These are phyloP conservation scores for Xanthoceras sorbifolium DNA, from an alignment of 345 rosid genomes.

Conservation along the genomic window DNA sequence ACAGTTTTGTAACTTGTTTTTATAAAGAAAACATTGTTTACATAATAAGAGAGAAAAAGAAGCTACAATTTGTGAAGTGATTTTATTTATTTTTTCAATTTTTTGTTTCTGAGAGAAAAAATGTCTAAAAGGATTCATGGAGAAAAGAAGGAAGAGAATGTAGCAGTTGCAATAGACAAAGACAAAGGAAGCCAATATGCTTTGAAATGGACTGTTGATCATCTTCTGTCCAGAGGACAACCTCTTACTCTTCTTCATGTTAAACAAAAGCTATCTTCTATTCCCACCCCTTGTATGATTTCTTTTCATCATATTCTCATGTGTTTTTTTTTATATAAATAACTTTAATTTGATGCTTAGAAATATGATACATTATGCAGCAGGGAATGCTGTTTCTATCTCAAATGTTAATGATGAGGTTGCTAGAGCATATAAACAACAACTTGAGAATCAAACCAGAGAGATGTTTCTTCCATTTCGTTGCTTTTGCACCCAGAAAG, in stretches of 20 bases:
- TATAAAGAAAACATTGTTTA: not conserved
- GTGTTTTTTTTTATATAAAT: not conserved
- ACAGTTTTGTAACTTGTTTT: too few relatives aligned
- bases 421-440: conserved; percentile 29
- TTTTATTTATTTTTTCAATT: too few relatives aligned
- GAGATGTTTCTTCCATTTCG: conserved; percentile 85
- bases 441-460: conserved; percentile 37
- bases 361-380: conserved; percentile 29
- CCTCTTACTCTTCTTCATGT: conserved; percentile 71
- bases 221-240: conserved; percentile 60
- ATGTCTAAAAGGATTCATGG: conserved; percentile 13
- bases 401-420: conserved; percentile 31
- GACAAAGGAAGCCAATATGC: conserved; percentile 83
- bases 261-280: conserved; percentile 40
- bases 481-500: conserved; percentile 78
- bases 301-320: too few relatives aligned
- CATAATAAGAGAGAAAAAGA: not conserved
- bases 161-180: conserved; percentile 70
- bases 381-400: conserved; percentile 33
- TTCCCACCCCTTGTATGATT: conserved; percentile 38
- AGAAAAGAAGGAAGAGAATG: conserved; percentile 31
- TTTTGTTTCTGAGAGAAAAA: not conserved
- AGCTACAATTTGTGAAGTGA: not conserved
- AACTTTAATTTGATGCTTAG: not conserved
- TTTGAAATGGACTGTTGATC: conserved; percentile 71